A percentile compares a stretch with the other conserved stretches of the same genome.
phyloP scores from a whole-genome alignment of 176 grass and related monocot species.

The Oryza coarctata region DNA sequence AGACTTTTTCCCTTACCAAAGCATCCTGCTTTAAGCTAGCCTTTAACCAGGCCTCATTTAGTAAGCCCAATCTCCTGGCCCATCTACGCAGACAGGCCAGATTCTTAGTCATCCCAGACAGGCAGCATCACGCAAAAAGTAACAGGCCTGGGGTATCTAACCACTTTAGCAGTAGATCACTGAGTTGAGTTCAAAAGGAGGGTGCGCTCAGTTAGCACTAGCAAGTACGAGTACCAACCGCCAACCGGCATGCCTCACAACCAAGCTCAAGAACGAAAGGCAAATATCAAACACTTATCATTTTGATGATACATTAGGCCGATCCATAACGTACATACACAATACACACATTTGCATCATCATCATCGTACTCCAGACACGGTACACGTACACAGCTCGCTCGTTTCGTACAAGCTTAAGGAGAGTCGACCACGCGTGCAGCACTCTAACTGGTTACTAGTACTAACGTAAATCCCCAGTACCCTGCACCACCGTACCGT shows the following conservation, averaged over 20 bases:
- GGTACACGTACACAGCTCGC: slow-evolving; percentile 13
- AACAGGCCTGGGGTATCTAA: not conserved
- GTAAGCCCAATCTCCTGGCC: not conserved
- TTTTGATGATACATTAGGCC: slow-evolving; percentile 34
- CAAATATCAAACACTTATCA: slow-evolving; percentile 28
- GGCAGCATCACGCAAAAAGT: not conserved
- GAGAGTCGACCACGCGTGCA: slow-evolving; percentile 3
- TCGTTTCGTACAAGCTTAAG: slow-evolving; percentile 26
- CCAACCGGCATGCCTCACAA: too few species aligned
- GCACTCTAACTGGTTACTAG: not conserved
- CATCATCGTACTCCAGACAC: not conserved
- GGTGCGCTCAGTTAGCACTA: not conserved
- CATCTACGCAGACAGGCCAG: not conserved
- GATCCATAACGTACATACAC: slow-evolving; percentile 25
- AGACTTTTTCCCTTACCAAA: too few species aligned
- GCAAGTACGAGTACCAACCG: not conserved
- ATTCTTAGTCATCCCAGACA: not conserved
- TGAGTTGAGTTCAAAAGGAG: too few species aligned
- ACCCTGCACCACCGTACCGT: not conserved
- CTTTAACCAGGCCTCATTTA: not conserved
- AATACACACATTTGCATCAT: slow-evolving; percentile 1
- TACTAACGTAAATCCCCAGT: not conserved
- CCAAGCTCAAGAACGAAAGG: not conserved
- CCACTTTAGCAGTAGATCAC: not conserved
- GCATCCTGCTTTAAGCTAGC: too few species aligned